Evolutionary conservation across 495 filamentous ascomycete genomes (phyloP), one percentile per base, ranked within the genome.

Genomic region (Emericellopsis terricola): DNA sequence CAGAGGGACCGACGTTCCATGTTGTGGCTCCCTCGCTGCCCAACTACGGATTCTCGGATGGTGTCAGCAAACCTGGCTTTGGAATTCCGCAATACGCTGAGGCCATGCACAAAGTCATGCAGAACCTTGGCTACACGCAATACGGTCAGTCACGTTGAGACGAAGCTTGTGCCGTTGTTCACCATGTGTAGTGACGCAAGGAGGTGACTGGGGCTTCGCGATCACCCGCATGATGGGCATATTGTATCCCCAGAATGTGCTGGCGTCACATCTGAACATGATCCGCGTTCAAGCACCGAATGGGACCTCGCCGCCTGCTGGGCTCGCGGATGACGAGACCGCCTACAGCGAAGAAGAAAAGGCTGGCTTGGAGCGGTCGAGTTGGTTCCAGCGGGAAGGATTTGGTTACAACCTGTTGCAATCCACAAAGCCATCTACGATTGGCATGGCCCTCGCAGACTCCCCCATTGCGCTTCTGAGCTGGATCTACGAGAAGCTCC

Each of bases 401-500:
- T 52, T 33, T 15, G 72, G 70, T 13, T 80, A 80, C 49, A 60
- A 60, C 36, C 13, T 50, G 4, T 41, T 62, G 28, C 71, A 77
- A 37, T 48, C 49, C 16, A 78, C 73, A 10, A 76, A 73, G 40
- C 76, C 76, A 1, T 64, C 73, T 38, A 80, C 76, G 0, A 47
- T 80, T 1, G 64, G 66, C 9, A 67, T 65, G 23, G 60, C 51
- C 0, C 56, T 79, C 0, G 50, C 55, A 3, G 73, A 78, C 43
- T 71, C 63, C 14, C 76, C 76, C 1, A 59, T 77, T 8, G 73
- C 59, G 7, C 51, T 71, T 27, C 48, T 80, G 13, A 61, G 73
- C 0, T 80, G 74, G 74, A 69, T 81, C 28, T 67, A 71, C 33
- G 77, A 80, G 46, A 82, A 80, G 41, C 59, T 80, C 18, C 67